phyloP scores from a whole-genome alignment of 257 asterid species.

The Eucommia ulmoides region DNA sequence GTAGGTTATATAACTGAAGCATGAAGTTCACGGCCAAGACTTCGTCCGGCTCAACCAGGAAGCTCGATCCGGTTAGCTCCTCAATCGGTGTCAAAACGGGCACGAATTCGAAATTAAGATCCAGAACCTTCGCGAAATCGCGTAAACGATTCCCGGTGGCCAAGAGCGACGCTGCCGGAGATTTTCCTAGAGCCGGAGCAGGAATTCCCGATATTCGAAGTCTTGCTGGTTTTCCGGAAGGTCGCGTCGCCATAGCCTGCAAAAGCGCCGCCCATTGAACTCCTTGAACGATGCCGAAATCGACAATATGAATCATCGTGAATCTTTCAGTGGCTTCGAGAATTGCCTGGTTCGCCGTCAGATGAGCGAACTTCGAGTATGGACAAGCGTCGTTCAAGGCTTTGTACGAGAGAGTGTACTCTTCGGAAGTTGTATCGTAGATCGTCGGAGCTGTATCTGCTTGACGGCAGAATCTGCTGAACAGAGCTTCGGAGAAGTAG shows the following conservation, averaged over 20 bases:
- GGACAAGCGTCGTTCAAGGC: constrained; percentile 88
- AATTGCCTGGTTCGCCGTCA: constrained; percentile 92
- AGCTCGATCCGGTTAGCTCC: constrained; percentile 35
- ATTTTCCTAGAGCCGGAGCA: constrained; percentile 52
- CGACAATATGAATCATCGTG: constrained; percentile 63
- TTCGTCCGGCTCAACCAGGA: constrained; percentile 64
- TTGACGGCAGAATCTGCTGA: constrained; percentile 27
- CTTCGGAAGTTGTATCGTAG: constrained; percentile 43
- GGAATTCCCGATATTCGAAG: constrained; percentile 87
- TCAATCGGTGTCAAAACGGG: constrained; percentile 56
- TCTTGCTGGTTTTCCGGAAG: constrained; percentile 65
- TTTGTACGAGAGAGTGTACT: constrained; percentile 63
- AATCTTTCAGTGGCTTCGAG: constrained; percentile 67
- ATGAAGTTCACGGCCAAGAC: constrained; percentile 65
- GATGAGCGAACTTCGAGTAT: constrained; percentile 75
- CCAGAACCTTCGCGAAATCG: constrained; percentile 66
- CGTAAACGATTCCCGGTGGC: constrained; percentile 89
- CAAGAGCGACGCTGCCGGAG: constrained; percentile 43
- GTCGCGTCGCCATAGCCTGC: constrained; percentile 89
- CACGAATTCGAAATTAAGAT: constrained; percentile 76
- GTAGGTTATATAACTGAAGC: constrained; percentile 70
- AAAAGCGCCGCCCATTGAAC: constrained; percentile 96
- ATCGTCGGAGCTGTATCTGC: constrained; percentile 16
- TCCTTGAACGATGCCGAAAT: constrained; percentile 91
- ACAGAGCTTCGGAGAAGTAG: constrained; percentile 72